Evolutionary conservation across 2,329 filamentous ascomycete species (phyloP).

Genomic region (Sporothrix dimorphospora): DNA sequence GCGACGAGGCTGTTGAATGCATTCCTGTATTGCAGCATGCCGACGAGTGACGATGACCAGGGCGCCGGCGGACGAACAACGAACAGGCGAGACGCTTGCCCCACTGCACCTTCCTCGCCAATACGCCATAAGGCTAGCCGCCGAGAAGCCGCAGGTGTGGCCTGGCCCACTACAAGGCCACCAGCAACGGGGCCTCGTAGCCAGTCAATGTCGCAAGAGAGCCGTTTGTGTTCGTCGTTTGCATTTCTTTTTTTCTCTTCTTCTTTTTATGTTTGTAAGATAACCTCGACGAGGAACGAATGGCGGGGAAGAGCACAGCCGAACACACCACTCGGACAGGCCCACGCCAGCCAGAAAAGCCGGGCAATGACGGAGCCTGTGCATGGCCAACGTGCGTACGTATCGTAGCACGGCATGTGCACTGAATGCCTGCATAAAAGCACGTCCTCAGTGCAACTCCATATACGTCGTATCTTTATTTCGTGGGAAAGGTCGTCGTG

Average conservation of each 20-base stretch:
- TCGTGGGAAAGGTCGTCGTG: background rate
- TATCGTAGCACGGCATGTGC: constrained; percentile 2
- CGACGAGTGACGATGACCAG: background rate
- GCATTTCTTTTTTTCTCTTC: background rate
- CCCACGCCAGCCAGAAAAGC: background rate
- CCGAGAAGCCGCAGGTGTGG: constrained; percentile 11
- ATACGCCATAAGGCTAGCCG: constrained; percentile 22
- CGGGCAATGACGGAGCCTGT: background rate
- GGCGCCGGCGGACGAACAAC: background rate
- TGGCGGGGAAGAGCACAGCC: too few relatives aligned
- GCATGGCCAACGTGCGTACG: background rate
- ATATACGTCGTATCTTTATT: background rate
- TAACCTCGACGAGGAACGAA: too few relatives aligned
- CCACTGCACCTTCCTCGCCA: constrained; percentile 21
- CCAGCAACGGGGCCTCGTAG: background rate
- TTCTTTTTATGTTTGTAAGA: too few relatives aligned
- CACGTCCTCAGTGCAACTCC: background rate
- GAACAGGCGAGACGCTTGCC: background rate
- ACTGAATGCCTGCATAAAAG: background rate
- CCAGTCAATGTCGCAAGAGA: background rate
- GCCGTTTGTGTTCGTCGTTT: background rate
- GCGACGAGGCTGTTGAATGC: background rate
- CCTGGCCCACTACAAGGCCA: constrained; percentile 7
- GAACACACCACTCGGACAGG: background rate
- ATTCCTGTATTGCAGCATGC: background rate